Percentiles rank a stretch among this genome's conserved stretches.
Conservation (phyloP, 768 basidiomycete species). For the Hysterangium stoloniferum region DNA sequence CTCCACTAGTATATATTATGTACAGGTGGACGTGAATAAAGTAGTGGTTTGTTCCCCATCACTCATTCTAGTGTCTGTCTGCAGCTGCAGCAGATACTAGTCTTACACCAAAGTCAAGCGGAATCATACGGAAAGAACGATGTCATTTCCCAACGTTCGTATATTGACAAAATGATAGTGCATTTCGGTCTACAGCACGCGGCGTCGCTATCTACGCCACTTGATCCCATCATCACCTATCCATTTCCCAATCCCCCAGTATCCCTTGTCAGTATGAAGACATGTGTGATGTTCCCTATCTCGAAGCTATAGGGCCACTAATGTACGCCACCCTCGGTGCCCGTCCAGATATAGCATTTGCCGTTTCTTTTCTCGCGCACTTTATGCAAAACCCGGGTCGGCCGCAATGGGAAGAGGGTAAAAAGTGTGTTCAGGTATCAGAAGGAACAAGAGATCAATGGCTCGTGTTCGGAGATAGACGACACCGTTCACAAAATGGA, state of each 20-base stretch:
- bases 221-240: constrained; percentile 4
- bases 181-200: constrained; percentile 11
- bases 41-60: too few species aligned
- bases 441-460: constrained; percentile 16
- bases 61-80: too few species aligned
- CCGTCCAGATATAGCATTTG: constrained; percentile 25
- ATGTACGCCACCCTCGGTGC: constrained; percentile 23
- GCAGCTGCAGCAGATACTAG: too few species aligned
- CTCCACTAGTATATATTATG: too few species aligned
- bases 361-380: constrained; percentile 19
- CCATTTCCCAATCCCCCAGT: not conserved
- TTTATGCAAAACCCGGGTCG: constrained; percentile 17
- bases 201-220: constrained; percentile 2
- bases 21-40: too few species aligned
- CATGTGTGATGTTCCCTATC: constrained; percentile 17
- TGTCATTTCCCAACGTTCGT: constrained; percentile 13
- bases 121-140: too few species aligned
- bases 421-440: constrained; percentile 20
- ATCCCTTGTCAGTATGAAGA: constrained; percentile 3
- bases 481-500: too few species aligned
- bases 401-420: constrained; percentile 1
- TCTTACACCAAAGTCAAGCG: too few species aligned
- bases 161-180: constrained; percentile 13
- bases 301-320: constrained; percentile 23
- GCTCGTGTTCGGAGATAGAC: constrained; percentile 17